These are phyloP conservation scores for Vigna hirtella DNA, from an alignment of 306 rosid species.

Conservation along the genomic window DNA sequence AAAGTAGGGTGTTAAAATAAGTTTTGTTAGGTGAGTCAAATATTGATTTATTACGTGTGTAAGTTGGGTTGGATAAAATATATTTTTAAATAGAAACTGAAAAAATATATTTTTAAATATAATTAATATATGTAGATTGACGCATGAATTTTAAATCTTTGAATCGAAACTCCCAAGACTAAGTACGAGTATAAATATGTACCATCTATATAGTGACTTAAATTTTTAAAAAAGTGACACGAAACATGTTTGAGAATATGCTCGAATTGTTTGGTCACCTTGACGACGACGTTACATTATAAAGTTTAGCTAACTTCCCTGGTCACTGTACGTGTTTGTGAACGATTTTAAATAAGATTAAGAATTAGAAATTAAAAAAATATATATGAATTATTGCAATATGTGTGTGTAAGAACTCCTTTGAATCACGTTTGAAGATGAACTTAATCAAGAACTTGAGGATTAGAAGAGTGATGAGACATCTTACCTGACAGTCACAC, in stretches of 20 bases:
- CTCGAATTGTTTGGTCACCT: conserved; percentile 15
- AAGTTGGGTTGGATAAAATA: too few species aligned
- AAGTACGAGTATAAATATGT: conserved; percentile 6
- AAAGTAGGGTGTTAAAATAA: too few species aligned
- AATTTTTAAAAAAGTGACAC: background rate
- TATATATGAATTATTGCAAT: too few species aligned
- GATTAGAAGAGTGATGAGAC: conserved; percentile 40
- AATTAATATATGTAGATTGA: too few species aligned
- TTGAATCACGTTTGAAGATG: background rate
- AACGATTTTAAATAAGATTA: background rate
- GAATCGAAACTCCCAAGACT: background rate
- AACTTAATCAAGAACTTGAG: conserved; percentile 1
- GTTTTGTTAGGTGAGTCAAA: too few species aligned
- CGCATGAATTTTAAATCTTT: too few species aligned
- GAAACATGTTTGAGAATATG: conserved; percentile 38
- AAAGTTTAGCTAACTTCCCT: conserved; percentile 19
- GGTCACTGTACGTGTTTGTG: background rate
- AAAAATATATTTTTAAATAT: too few species aligned
- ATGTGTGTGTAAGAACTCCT: too few species aligned
- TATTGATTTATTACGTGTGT: too few species aligned
- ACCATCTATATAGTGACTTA: conserved; percentile 2
- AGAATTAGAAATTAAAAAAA: background rate
- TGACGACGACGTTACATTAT: conserved; percentile 28
- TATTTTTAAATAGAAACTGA: too few species aligned
- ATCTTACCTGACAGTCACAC: conserved; percentile 37